These are phyloP conservation scores for Backusella morwellensis DNA, from an alignment of 192 early-diverging fungal species.

Conservation along the genomic window DNA sequence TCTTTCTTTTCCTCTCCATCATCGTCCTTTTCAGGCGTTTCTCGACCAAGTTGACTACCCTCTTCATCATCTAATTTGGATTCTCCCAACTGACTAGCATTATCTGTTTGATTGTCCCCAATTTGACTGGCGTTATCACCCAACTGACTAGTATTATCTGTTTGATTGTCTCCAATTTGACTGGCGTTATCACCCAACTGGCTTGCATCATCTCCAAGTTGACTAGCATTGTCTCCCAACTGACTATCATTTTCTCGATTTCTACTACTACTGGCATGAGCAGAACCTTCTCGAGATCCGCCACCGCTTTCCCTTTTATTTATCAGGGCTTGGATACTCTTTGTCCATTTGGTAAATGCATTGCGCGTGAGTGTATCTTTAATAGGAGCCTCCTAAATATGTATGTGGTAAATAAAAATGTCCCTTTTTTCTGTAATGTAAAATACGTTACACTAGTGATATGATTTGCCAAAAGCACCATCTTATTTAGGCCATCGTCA, in stretches of 20 bases:
- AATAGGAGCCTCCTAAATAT: slow-evolving; percentile 8
- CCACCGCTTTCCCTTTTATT: not conserved
- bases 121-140: not conserved
- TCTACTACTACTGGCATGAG: not conserved
- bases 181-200: not conserved
- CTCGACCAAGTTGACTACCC: not conserved
- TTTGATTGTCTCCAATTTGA: not conserved
- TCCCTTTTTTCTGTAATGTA: not conserved
- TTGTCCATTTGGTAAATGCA: not conserved
- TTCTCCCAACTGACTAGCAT: not conserved
- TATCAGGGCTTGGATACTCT: not conserved
- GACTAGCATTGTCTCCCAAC: not conserved
- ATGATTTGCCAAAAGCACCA: slow-evolving; percentile 37
- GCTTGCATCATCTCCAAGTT: not conserved
- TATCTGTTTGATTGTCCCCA: not conserved
- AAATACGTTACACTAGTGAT: slow-evolving; percentile 40
- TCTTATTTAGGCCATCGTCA: slow-evolving; percentile 34
- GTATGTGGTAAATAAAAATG: not conserved
- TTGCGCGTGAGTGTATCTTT: slow-evolving; percentile 8
- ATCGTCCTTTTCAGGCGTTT: not conserved
- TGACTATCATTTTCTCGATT: not conserved
- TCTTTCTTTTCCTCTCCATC: not conserved
- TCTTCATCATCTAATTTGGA: not conserved
- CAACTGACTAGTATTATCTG: not conserved
- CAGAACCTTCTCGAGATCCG: not conserved